phyloP scores from a whole-genome alignment of 2,329 filamentous ascomycete genomes.

The Acrocalymma vagum region DNA sequence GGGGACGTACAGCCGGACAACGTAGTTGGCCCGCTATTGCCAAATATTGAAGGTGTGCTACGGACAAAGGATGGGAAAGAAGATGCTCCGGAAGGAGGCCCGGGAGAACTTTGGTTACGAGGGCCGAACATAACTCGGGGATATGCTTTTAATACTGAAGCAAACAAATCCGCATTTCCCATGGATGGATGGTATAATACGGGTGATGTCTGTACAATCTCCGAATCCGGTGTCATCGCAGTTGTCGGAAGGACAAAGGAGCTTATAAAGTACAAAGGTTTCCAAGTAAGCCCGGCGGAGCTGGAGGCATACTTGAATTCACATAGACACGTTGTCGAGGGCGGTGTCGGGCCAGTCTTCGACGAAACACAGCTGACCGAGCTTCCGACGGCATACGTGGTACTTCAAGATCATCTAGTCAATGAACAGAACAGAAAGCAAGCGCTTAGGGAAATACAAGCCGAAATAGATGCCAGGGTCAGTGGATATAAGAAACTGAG shows the following conservation, averaged over 20 bases:
- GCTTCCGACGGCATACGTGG: slow-evolving; percentile 21
- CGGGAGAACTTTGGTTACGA: slow-evolving; percentile 68
- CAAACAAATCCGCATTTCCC: slow-evolving; percentile 73
- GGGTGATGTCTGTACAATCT: slow-evolving; percentile 66
- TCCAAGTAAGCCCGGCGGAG: slow-evolving; percentile 23
- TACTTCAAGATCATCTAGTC: slow-evolving; percentile 14
- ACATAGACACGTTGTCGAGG: slow-evolving; percentile 18
- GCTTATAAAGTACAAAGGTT: slow-evolving; percentile 28
- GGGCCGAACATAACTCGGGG: slow-evolving; percentile 81
- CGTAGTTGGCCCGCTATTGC: slow-evolving; percentile 76
- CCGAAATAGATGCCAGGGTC: slow-evolving; percentile 13
- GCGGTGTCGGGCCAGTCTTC: slow-evolving; percentile 13
- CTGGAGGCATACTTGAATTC: slow-evolving; percentile 20
- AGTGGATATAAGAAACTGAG: slow-evolving; percentile 27
- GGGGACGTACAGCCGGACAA: slow-evolving; percentile 69
- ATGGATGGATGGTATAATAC: slow-evolving; percentile 62
- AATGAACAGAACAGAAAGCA: slow-evolving; percentile 9
- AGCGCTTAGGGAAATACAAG: slow-evolving; percentile 13
- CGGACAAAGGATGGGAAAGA: slow-evolving; percentile 58
- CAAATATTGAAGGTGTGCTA: slow-evolving; percentile 82
- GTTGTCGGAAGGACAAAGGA: slow-evolving; percentile 75
- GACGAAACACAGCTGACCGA: slow-evolving; percentile 20
- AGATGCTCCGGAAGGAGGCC: slow-evolving; percentile 64
- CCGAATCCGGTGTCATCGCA: slow-evolving; percentile 78
- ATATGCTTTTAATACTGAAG: slow-evolving; percentile 75